Base-by-base conservation (phyloP, 2,329 filamentous ascomycete species). In the Graphiopsis chlorocephala region DNA sequence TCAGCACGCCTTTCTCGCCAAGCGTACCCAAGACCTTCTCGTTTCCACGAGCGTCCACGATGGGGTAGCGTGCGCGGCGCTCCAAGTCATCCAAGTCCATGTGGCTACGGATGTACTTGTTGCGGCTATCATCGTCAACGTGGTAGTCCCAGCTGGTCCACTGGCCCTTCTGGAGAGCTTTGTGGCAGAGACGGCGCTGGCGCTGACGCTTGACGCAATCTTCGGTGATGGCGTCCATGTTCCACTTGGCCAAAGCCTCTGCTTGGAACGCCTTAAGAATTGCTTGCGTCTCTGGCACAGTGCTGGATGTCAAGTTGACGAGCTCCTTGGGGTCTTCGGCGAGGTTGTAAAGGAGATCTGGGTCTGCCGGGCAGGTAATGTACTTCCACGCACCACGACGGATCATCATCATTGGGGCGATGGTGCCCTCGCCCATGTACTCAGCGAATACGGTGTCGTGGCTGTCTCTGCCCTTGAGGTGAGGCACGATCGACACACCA, bases 331-430 rank as follows among this genome's bases (percentile, higher is more conserved):
- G 92, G 73, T 97, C 93, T 23, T 81, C 78, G 52, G 83, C 82
- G 7, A 97, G 82, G 78, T 97, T 90, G 82, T 88, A 97, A 14
- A 97, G 85, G 80, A 95, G 92, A 31, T 91, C 88, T 33, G 90
- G 88, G 74, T 97, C 93, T 25, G 88, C 89, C 7, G 93, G 88
- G 72, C 92, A 97, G 68, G 86, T 92, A 68, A 95, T 88, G 77
- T 93, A 97, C 82, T 97, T 97, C 92, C 92, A 97, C 55, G 85
- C 84, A 10, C 92, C 92, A 63, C 92, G 89, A 65, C 91, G 88
- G 74, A 97, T 97, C 93, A 97, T 97, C 84, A 96, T 92, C 64
- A 96, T 86, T 1, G 93, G 93, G 4, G 90, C 88, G 64, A 96
- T 84, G 1, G 93, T 97, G 56, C 93, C 93, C 79, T 97, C 93